Evolutionary conservation across 176 grass and related monocot genomes (phyloP).

Genomic region (maize (Zea mays)): Zm-B73-REFERENCE-NAM-5.0 NC_050097.1:62915501-62916000

Average conservation of each 20-base stretch:
- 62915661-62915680: neutral
- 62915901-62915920: neutral
- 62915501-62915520: too few species aligned
- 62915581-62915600: too few species aligned
- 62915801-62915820: neutral
- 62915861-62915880: neutral
- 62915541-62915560: too few species aligned
- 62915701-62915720: too few species aligned
- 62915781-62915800: neutral
- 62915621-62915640: neutral
- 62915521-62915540: too few species aligned
- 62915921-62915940: neutral
- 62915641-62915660: neutral
- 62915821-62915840: neutral
- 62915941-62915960: neutral
- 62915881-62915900: constrained; percentile 7
- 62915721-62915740: neutral
- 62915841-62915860: neutral
- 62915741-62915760: neutral
- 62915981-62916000: neutral
- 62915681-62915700: neutral
- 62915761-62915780: neutral
- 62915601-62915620: neutral
- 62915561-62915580: neutral
- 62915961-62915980: too few species aligned